Evolutionary conservation across 768 basidiomycete species (phyloP), one percentile per base, ranked within the genome.

Genomic region (Podaxis sp.): DNA sequence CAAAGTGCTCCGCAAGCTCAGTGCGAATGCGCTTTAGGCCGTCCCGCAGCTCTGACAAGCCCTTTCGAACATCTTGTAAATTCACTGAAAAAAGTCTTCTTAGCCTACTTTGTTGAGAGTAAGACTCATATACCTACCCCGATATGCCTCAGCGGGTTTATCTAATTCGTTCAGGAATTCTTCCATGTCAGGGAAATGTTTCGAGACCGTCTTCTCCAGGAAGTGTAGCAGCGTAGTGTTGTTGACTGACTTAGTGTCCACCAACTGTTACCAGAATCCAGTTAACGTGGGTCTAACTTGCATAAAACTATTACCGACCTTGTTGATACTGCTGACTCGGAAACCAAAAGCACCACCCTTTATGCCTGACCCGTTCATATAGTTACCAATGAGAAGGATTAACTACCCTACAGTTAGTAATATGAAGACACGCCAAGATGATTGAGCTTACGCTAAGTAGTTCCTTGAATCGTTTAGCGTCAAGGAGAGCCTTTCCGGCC

Each of bases 281-380:
- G 59, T 33, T 20, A 49, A n/a, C 30, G 24, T 20, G n/a, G 10
- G 33, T 52, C 11, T 13, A 57, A 11, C 50, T 20, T n/a, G 10
- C 11, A 44, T 40, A 50, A 38, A 56, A 15, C 8, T 2, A 38
- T 20, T 17, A 33, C 77, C 65, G 69, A 89, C 95, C 83, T 95
- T 95, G 78, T 99, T 99, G 75, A 99, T 96, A 74, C 95, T 96
- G 77, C 93, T 95, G 57, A 99, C 87, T 69, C 91, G 87, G 84
- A 99, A 99, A 63, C 96, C 96, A 68, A 93, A 96, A 1, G 97
- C 97, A 36, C 96, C 96, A 60, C 96, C 96, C 73, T 96, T 97
- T 69, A 94, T 84, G 58, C 96, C 95, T 58, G 94, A 90, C 5
- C 95, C 94, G 72, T 99, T 99, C 89, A 99, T 95, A 74, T 95